Base-by-base conservation (phyloP, 805 yeast species). In the Clavispora phyllophila region DNA sequence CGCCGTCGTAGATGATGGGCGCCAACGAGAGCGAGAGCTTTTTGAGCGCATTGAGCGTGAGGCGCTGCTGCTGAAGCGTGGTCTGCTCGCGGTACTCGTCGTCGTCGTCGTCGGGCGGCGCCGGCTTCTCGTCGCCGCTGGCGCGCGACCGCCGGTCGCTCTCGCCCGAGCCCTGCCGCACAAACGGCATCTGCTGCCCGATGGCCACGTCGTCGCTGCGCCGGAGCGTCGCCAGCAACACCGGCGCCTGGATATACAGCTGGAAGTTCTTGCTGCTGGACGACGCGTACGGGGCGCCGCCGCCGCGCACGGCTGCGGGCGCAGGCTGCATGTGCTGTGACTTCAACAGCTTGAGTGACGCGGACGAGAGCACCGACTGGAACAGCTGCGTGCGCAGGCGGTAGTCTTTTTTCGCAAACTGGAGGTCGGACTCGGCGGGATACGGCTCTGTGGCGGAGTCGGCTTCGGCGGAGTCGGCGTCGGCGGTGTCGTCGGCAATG, bases 201-300 rank as follows among this genome's bases (percentile, higher is more conserved):
- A 70, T 70, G 39, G 61, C 66, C 5, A 61, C 48, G 25, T 66
- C 66, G 36, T 66, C 66, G 17, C 49, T 53, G n/a, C 43, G 45
- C 27, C 59, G 64, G 34, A 60, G 51, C 33, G 66, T 63, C 43
- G 66, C 58, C 31, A 70, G 65, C 36, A 70, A 54, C 4, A 68
- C 74, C 1, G 75, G 75, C 1, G 74, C 75, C 53, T 70, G 75
- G 41, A 70, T 70, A 44, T 66, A 69, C 18, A 70, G 62, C 55
- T 70, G 75, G 55, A 68, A 67, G 53, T 70, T 65, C 50, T 65
- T 53, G 26, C 47, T 40, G 33, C 50, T 45, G 29, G 42, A 49
- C 6, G 31, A 28, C 17, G 31, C 31, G 10, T 28, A 28, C 17
- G 31, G 31, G 10, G 31, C 31, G n/a, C n/a, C n/a, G n/a, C n/a